phyloP scores from a whole-genome alignment of 768 basidiomycete genomes.

The Phanerochaete sordida region DNA sequence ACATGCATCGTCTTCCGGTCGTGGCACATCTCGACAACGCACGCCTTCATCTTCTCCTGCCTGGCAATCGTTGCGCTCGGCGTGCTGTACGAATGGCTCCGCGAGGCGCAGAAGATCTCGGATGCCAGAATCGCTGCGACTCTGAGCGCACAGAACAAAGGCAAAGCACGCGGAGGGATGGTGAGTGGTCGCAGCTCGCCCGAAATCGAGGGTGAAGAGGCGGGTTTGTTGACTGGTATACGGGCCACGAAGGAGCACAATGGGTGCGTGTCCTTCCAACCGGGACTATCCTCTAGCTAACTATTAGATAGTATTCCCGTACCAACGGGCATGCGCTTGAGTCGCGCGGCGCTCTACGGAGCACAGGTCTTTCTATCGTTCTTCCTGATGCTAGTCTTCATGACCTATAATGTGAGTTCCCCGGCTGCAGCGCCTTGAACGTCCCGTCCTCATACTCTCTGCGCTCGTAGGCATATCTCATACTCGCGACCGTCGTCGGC shows the following conservation, averaged over 20 bases:
- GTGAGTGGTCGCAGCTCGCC: conserved; percentile 42
- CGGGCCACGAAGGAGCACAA: conserved; percentile 32
- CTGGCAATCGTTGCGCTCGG: conserved; percentile 62
- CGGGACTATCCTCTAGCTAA: background rate
- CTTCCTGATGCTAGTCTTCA: conserved; percentile 94
- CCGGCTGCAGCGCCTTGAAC: background rate
- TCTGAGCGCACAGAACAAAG: conserved; percentile 43
- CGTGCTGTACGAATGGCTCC: conserved; percentile 78
- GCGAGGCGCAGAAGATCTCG: conserved; percentile 54
- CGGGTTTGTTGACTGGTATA: conserved; percentile 48
- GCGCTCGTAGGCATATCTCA: conserved; percentile 73
- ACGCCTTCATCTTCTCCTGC: conserved; percentile 62
- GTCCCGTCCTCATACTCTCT: background rate
- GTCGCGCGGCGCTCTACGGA: conserved; percentile 73
- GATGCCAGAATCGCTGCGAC: conserved; percentile 55
- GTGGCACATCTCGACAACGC: conserved; percentile 67
- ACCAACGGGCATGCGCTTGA: conserved; percentile 44
- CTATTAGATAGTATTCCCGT: conserved; percentile 40
- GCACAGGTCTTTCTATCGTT: conserved; percentile 73
- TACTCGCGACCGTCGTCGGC: conserved; percentile 75
- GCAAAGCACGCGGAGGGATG: conserved; percentile 32
- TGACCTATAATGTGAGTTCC: conserved; percentile 88
- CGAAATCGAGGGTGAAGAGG: conserved; percentile 46
- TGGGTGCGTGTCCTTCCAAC: conserved; percentile 38
- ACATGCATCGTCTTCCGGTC: conserved; percentile 78